Conservation (phyloP, 1,139 yeast species). For the Entelexis sorbosivorans region DNA sequence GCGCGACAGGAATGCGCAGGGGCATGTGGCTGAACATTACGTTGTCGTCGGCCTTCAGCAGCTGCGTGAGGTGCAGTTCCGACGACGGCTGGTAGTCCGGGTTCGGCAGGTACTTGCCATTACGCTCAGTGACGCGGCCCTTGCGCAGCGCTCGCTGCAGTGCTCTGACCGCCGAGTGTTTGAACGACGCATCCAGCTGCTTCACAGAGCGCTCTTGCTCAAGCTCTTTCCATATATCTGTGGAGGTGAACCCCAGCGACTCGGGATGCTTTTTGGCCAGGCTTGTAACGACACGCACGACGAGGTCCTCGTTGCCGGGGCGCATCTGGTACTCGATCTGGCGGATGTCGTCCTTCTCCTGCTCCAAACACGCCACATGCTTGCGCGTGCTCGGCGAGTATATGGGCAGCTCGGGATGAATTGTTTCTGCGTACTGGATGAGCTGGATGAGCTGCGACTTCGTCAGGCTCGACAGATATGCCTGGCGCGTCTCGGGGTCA, state of each 20-base stretch:
- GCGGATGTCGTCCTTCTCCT: conserved; percentile 30
- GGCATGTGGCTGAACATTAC: conserved; percentile 32
- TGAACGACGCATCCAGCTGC: conserved; percentile 30
- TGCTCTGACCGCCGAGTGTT: conserved; percentile 33
- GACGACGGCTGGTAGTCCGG: conserved; percentile 31
- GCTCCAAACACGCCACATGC: conserved; percentile 31
- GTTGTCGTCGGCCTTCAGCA: conserved; percentile 32
- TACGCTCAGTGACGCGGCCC: conserved; percentile 30
- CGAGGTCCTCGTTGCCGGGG: conserved; percentile 29
- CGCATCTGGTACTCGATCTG: conserved; percentile 22
- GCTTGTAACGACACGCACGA: conserved; percentile 30
- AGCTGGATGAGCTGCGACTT: conserved; percentile 36
- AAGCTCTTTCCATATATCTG: conserved; percentile 31
- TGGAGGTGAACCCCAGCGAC: conserved; percentile 30
- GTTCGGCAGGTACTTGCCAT: conserved; percentile 29
- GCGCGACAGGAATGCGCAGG: conserved; percentile 29
- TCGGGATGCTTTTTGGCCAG: conserved; percentile 28
- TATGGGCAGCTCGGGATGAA: conserved; percentile 31
- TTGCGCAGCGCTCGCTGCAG: conserved; percentile 32
- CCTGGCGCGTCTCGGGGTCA: conserved; percentile 33
- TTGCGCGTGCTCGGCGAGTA: conserved; percentile 32
- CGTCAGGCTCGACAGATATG: conserved; percentile 34
- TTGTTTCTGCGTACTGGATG: conserved; percentile 32
- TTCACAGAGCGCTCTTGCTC: conserved; percentile 25
- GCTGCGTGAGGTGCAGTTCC: conserved; percentile 31